These are phyloP conservation scores for Isochrysis galbana DNA, from an alignment of 78 protist species.

Conservation along the genomic window DNA sequence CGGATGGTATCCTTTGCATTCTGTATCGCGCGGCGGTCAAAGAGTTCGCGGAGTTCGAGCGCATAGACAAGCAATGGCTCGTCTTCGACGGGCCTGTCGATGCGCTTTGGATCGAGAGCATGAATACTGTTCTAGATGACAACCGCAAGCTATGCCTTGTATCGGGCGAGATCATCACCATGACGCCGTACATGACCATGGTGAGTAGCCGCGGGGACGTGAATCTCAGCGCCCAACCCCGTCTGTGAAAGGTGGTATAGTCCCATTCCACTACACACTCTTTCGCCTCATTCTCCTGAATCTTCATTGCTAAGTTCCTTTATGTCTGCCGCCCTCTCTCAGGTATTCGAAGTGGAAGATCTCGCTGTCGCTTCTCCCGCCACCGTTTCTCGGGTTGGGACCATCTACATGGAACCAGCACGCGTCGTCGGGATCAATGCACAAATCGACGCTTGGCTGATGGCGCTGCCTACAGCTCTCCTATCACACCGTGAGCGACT, in stretches of 20 bases:
- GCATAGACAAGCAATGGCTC: conserved; percentile 62
- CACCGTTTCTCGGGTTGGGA: conserved; percentile 48
- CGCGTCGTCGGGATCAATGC: conserved; percentile 52
- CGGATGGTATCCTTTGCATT: conserved; percentile 79
- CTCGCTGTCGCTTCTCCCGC: conserved; percentile 55
- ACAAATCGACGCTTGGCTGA: conserved; percentile 34
- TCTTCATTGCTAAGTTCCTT: no score
- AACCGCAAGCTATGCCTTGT: conserved; percentile 63
- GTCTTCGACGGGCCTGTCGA: conserved; percentile 81
- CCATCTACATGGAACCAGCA: conserved; percentile 73
- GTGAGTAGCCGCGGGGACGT: no score
- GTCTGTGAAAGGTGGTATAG: no score
- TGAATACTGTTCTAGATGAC: conserved; percentile 68
- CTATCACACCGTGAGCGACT: neutral
- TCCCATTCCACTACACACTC: no score
- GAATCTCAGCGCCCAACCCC: no score
- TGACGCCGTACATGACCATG: conserved; percentile 52
- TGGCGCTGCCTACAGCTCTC: neutral
- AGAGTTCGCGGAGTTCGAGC: neutral
- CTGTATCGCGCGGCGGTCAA: neutral
- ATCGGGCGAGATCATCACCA: conserved; percentile 59
- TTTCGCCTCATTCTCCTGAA: no score
- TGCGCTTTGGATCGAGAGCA: conserved; percentile 79
- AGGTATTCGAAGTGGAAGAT: conserved; percentile 75
- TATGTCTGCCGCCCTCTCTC: no score